Base-by-base conservation (phyloP, 139 green algal genomes). In the Micractinium sp. region DNA sequence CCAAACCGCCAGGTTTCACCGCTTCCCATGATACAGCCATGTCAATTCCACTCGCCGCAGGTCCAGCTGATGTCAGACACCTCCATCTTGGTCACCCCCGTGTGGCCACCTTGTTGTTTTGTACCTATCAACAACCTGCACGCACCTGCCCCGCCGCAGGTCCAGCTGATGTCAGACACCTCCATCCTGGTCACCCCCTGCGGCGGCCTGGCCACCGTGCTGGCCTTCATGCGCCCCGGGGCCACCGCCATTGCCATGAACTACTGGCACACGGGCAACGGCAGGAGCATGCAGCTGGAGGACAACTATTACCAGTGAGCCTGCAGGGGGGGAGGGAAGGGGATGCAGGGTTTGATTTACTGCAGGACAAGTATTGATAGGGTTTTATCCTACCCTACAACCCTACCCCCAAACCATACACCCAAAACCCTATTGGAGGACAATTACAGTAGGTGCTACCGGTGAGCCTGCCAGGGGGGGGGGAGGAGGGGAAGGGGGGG, bases 221-320 rank as follows among this genome's bases (percentile, higher is more conserved):
- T 89, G 22, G 85, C 74, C 81, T 92, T 92, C 74, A 47, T 92
- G 60, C 81, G 80, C 29, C 86, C 86, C 22, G 86, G 82, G 27
- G 73, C 86, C 35, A 91, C 90, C 27, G 86, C 90, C 61, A 92
- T 92, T 33, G 90, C 87, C 23, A 82, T 92, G 60, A 92, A 92
- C 39, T 92, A 89, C 75, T 92, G 82, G 81, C 73, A 92, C 39
- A 91, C 60, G 18, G n/a, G 63, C 15, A 29, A 39, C 31, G n/a
- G 85, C 20, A 73, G 80, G 73, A 87, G 74, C 60, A 53, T 90
- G 41, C 79, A 90, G 69, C 74, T 90, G 89, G 89, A 92, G 85
- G 77, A 89, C 74, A 82, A 85, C 33, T 89, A 89, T 60, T 89
- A 89, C 85, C 71, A 79, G 85, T 82, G 31, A n/a, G n/a, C n/a